Evolutionary conservation across 495 filamentous ascomycete species (phyloP), one percentile per base, ranked within the genome.

Genomic region (Sordaria brevicollis): DNA sequence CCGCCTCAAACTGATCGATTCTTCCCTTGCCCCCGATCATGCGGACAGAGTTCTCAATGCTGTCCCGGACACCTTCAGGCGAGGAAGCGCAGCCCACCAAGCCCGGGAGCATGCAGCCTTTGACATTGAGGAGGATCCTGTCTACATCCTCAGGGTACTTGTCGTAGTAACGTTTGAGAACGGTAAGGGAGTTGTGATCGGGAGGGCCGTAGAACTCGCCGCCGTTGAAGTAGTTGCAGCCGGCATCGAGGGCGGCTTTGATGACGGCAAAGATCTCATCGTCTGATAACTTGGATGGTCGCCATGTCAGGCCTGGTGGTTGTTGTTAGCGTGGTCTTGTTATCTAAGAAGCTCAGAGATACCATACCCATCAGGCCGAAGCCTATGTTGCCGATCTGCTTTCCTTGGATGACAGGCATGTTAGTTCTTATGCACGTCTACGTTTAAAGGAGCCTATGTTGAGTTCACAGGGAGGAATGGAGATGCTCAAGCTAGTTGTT

Each of bases 1-100:
- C 92, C 67, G 81, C 87, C 79, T 95, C 90, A 74, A 94, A 97
- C 69, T 94, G 86, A 78, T 97, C 91, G 69, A 97, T 83, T 67
- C 81, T 87, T 83, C 93, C 93, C 71, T 89, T 91, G n/a, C 89
- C 91, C 68, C 88, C 87, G 4, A 93, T 81, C 33, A 86, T 71
- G 29, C 78, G 83, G 41, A 96, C 76, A 71, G 82, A 88, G 71
- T 90, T 86, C 65, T 94, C 92, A 68, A 97, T 83, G 66, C 86
- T 88, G 25, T 84, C 81, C n/a, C 87, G 83, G 7, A 92, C 85
- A 69, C 87, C 86, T 69, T 85, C 86, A 62, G 87, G 85, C 17
- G 86, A 88, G 57, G 88, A 86, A 72, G 92, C 88, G 17, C 86
- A 80, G 0, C 34, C 35, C 11, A 69, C 7, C 49, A 81, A 62